A percentile compares a stretch with the other conserved stretches of the same genome.
Evolutionary conservation across 306 rosid genomes (phyloP).

Genomic region (Spatholobus suberectus): DNA sequence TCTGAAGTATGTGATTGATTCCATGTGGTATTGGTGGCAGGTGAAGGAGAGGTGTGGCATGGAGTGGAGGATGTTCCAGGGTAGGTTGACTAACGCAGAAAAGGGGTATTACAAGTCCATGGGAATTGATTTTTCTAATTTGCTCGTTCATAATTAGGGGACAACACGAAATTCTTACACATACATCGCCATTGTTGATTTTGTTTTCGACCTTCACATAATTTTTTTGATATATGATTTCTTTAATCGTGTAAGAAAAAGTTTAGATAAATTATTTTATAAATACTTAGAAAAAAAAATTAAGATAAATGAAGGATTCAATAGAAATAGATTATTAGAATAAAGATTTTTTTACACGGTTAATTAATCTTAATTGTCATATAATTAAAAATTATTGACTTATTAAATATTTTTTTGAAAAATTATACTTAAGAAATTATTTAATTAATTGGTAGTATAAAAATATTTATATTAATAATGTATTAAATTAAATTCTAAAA

Average conservation of each 20-base stretch:
- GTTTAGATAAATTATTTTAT: neutral
- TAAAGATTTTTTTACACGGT: too few species aligned
- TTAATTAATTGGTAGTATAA: too few species aligned
- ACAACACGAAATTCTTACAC: neutral
- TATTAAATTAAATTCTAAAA: too few species aligned
- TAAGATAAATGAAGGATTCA: too few species aligned
- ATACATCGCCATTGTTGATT: neutral
- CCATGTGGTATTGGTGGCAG: conserved; percentile 53
- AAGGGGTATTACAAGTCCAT: conserved; percentile 66
- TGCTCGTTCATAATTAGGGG: conserved; percentile 49
- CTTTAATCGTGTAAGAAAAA: neutral
- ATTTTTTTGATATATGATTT: neutral
- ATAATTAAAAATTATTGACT: too few species aligned
- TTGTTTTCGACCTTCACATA: conserved; percentile 33
- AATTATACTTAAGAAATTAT: too few species aligned
- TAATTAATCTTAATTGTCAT: too few species aligned
- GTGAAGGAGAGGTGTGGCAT: conserved; percentile 93
- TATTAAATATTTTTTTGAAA: too few species aligned
- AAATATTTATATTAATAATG: too few species aligned
- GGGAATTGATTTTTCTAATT: conserved; percentile 59
- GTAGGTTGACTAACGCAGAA: conserved; percentile 80
- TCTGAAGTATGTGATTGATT: conserved; percentile 22
- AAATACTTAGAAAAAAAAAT: neutral
- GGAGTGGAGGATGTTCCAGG: conserved; percentile 97
- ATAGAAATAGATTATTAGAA: too few species aligned